Evolutionary conservation across 257 asterid species (phyloP).

Genomic region (Solanum habrochaites): DNA sequence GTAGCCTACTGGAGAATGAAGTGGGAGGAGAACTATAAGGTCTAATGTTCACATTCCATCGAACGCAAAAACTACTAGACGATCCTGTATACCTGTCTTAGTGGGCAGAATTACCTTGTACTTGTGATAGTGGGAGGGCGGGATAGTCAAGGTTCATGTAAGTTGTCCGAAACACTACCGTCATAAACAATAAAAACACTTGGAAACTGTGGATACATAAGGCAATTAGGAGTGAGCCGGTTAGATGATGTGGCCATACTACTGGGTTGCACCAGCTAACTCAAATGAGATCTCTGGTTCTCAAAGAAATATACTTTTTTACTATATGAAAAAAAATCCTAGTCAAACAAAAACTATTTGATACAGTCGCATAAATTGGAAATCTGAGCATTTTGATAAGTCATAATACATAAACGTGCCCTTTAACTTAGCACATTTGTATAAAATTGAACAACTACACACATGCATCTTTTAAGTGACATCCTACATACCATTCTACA

Average conservation of each 20-base stretch:
- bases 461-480: too few relatives aligned
- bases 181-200: not conserved
- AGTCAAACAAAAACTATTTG: not conserved
- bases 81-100: not conserved
- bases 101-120: not conserved
- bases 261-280: not conserved
- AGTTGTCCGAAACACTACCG: not conserved
- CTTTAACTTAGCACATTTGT: too few relatives aligned
- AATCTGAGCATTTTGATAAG: not conserved
- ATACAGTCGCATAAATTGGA: not conserved
- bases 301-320: not conserved
- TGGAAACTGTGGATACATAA: not conserved
- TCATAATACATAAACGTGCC: too few relatives aligned
- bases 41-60: not conserved
- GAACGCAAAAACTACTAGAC: not conserved
- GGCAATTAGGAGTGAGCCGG: not conserved
- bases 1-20: not conserved
- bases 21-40: not conserved
- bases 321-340: not conserved
- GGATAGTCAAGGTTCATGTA: not conserved
- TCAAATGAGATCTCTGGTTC: not conserved
- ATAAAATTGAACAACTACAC: too few relatives aligned
- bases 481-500: too few relatives aligned
- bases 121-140: not conserved
- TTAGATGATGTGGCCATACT: not conserved